A percentile compares a stretch with the other conserved stretches of the same genome.
Conservation (phyloP, 1,139 yeast species). For the Candida sanyaensis region DNA sequence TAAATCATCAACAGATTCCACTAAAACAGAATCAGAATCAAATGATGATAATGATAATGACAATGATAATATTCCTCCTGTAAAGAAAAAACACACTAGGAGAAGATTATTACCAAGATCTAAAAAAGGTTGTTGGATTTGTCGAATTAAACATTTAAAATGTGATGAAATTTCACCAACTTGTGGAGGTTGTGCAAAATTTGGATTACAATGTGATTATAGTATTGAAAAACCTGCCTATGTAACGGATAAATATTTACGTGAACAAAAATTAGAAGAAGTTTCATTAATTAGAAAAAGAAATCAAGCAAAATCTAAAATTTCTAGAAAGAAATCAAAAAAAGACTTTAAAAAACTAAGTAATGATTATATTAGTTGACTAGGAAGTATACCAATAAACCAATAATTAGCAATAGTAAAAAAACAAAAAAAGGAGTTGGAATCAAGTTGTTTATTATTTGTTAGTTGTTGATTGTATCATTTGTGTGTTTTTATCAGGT, state of each 20-base stretch:
- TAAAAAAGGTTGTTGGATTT: conserved; percentile 51
- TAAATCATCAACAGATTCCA: conserved; percentile 3
- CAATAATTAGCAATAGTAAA: not conserved
- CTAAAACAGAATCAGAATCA: not conserved
- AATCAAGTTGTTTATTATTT: not conserved
- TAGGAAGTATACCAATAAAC: not conserved
- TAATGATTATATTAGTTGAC: not conserved
- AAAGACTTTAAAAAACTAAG: not conserved
- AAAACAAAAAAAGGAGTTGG: not conserved
- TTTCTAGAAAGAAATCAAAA: conserved; percentile 7
- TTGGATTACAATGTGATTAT: conserved; percentile 49
- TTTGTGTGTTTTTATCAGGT: not conserved
- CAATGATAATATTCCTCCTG: conserved; percentile 5
- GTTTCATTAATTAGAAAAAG: conserved; percentile 34
- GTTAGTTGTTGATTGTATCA: too few species aligned
- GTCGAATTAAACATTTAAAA: conserved; percentile 51
- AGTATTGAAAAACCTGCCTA: conserved; percentile 43
- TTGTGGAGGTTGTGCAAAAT: conserved; percentile 41
- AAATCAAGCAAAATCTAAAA: conserved; percentile 18
- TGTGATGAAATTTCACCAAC: conserved; percentile 46
- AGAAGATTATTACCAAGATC: conserved; percentile 46
- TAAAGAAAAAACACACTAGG: conserved; percentile 39
- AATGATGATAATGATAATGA: not conserved
- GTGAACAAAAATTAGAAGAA: conserved; percentile 36
- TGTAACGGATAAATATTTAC: conserved; percentile 38